A percentile compares a stretch with the other conserved stretches of the same genome.
phyloP scores from a whole-genome alignment of 1,284 basidiomycete genomes.

The Moesziomyces antarcticus region DNA sequence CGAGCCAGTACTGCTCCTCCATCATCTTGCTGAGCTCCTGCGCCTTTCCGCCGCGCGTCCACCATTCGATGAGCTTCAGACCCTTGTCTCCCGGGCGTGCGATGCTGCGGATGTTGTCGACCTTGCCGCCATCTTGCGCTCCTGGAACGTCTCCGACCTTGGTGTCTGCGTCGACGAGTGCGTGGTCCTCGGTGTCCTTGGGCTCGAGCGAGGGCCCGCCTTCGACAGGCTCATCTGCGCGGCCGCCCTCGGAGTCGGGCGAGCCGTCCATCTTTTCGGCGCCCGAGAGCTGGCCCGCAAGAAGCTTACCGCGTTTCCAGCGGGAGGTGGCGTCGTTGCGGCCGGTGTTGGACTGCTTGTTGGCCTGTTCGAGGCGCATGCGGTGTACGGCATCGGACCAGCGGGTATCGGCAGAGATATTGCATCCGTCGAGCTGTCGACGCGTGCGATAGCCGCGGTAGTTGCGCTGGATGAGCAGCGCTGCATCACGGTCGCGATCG shows the following conservation, averaged over 20 bases:
- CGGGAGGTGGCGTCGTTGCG: constrained; percentile 44
- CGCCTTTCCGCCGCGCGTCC: constrained; percentile 54
- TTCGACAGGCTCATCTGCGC: constrained; percentile 31
- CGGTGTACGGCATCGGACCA: constrained; percentile 56
- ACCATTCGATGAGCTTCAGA: constrained; percentile 54
- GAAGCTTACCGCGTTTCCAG: constrained; percentile 57
- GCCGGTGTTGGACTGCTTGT: constrained; percentile 39
- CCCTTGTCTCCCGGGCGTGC: constrained; percentile 42
- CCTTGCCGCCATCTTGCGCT: constrained; percentile 52
- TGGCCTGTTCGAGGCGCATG: constrained; percentile 47
- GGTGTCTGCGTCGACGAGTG: constrained; percentile 22
- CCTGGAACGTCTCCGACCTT: constrained; percentile 59
- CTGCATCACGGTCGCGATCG: constrained; percentile 44
- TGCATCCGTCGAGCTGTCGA: constrained; percentile 49
- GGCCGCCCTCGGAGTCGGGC: constrained; percentile 12
- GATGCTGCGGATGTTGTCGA: constrained; percentile 60
- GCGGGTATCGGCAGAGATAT: constrained; percentile 52
- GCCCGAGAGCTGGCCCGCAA: constrained; percentile 52
- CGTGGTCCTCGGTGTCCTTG: constrained; percentile 13
- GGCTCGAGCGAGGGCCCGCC: constrained; percentile 44
- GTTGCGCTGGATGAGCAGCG: constrained; percentile 54
- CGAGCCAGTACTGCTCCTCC: constrained; percentile 60
- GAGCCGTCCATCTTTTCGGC: constrained; percentile 35
- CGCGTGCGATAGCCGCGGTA: constrained; percentile 57
- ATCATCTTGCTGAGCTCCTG: constrained; percentile 61